These are phyloP conservation scores for Syncephalastrum monosporum DNA, from an alignment of 371 early-diverging fungal species.

Conservation along the genomic window DNA sequence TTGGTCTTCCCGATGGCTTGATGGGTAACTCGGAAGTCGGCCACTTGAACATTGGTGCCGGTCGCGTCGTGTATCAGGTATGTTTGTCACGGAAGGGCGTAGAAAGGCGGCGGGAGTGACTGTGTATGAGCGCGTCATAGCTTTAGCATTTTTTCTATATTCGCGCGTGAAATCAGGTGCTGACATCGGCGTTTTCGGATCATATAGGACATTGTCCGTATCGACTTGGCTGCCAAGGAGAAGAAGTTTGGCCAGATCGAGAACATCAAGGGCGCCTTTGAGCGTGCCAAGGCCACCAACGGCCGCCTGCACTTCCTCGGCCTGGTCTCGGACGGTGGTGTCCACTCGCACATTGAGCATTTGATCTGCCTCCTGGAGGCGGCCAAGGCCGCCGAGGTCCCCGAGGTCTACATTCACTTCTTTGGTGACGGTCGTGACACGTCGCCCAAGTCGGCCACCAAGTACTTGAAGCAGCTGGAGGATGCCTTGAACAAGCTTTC, in stretches of 20 bases:
- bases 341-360: conserved; percentile 98
- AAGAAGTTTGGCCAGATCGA: conserved; percentile 69
- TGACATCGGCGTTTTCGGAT: not conserved
- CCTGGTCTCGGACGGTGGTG: conserved; percentile 99
- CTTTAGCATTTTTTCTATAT: not conserved
- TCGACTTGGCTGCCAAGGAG: conserved; percentile 87
- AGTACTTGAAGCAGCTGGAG: conserved; percentile 73
- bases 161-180: conserved; percentile 9
- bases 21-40: conserved; percentile 99
- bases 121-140: not conserved
- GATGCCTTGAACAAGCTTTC: conserved; percentile 60
- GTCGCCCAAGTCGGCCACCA: conserved; percentile 82
- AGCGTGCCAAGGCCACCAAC: conserved; percentile 79
- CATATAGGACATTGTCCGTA: conserved; percentile 92
- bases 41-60: conserved; percentile 99
- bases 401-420: conserved; percentile 93
- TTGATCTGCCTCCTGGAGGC: conserved; percentile 80
- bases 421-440: conserved; percentile 99
- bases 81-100: not conserved
- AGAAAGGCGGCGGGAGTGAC: no score
- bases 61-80: conserved; percentile 98
- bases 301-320: conserved; percentile 97
- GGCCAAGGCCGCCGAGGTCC: conserved; percentile 85
- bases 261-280: conserved; percentile 81
- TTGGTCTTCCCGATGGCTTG: conserved; percentile 97